Evolutionary conservation across 345 rosid species (phyloP).

Genomic region (Eucalyptus tenuipes): DNA sequence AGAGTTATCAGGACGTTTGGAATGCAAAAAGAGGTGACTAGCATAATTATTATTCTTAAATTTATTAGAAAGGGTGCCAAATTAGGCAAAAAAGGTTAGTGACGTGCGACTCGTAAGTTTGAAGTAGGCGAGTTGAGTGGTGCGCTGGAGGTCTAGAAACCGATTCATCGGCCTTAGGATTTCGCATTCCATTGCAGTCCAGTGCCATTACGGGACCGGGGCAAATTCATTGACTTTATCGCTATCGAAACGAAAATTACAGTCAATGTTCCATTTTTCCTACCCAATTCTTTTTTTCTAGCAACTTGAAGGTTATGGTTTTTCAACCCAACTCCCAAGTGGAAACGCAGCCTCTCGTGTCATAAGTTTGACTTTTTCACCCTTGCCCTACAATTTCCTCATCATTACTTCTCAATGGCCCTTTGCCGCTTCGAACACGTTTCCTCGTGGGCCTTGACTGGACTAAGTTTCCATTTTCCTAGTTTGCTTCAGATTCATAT

Average conservation of each 20-base stretch:
- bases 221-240: not conserved
- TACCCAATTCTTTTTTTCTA: not conserved
- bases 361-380: not conserved
- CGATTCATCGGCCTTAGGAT: not conserved
- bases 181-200: not conserved
- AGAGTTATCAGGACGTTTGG: accelerated
- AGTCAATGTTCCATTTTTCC: not conserved
- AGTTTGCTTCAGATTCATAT: not conserved
- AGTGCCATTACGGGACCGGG: not conserved
- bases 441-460: not conserved
- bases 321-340: not conserved
- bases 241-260: not conserved
- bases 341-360: not conserved
- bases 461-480: not conserved
- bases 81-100: not conserved
- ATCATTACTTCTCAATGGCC: not conserved
- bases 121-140: accelerated
- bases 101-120: accelerated
- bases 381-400: not conserved
- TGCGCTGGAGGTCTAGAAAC: accelerated
- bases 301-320: not conserved
- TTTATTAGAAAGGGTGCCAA: not conserved
- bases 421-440: not conserved
- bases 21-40: not conserved
- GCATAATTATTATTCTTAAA: too few relatives aligned